These are phyloP conservation scores for Pezicula rhizophila DNA, from an alignment of 2,329 filamentous ascomycete species.

Conservation along the genomic window DNA sequence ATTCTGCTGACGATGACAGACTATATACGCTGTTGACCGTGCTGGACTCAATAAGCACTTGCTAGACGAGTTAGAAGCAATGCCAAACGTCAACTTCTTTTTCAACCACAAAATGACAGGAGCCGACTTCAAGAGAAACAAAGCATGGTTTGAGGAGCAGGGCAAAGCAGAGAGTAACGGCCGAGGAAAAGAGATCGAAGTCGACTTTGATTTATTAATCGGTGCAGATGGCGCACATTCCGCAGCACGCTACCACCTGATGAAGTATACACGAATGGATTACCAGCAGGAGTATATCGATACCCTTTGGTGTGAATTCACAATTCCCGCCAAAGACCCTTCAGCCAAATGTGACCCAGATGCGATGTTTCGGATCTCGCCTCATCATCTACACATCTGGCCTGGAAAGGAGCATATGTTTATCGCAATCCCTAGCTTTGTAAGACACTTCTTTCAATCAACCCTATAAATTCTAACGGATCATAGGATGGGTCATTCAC, in stretches of 20 bases:
- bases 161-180: constrained; percentile 5
- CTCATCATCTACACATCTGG: constrained; percentile 96
- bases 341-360: constrained; percentile 24
- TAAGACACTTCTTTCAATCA: constrained; percentile 1
- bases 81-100: constrained; percentile 85
- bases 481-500: constrained; percentile 83
- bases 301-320: constrained; percentile 95
- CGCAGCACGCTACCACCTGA: constrained; percentile 82
- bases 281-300: constrained; percentile 95
- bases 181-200: constrained; percentile 60
- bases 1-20: constrained; percentile 39
- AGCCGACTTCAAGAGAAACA: constrained; percentile 71
- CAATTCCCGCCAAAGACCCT: constrained; percentile 52
- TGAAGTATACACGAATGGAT: constrained; percentile 89
- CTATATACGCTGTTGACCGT: constrained; percentile 80
- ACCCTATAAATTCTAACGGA: constrained; percentile 7
- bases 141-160: constrained; percentile 77
- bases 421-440: constrained; percentile 75
- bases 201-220: constrained; percentile 87
- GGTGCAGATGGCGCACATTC: constrained; percentile 95
- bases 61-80: constrained; percentile 73
- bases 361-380: constrained; percentile 69
- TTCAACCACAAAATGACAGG: constrained; percentile 93
- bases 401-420: constrained; percentile 94
- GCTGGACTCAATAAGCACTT: constrained; percentile 76